phyloP scores from a whole-genome alignment of 225 moss, liverwort and hornwort genomes.

The Antitrichia curtipendula region DNA sequence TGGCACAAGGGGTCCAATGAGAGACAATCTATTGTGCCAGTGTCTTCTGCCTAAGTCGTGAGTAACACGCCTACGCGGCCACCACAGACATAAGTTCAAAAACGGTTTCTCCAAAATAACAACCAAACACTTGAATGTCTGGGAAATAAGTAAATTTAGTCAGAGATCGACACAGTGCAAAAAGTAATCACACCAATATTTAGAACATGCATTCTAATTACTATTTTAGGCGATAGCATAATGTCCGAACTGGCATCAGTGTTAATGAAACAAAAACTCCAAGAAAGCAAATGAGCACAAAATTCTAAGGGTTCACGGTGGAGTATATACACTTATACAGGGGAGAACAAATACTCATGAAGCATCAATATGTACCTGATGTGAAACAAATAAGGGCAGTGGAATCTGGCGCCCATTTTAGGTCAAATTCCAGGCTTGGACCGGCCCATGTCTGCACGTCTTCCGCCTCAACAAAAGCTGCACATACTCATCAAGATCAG shows the following conservation, averaged over 20 bases:
- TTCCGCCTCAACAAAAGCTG: slow-evolving; percentile 60
- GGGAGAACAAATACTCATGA: background rate
- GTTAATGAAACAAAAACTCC: background rate
- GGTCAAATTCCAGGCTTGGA: slow-evolving; percentile 21
- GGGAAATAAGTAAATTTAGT: background rate
- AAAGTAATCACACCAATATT: background rate
- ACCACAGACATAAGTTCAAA: background rate
- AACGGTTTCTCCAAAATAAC: background rate
- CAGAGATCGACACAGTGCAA: background rate
- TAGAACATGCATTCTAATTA: background rate
- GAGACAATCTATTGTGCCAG: background rate
- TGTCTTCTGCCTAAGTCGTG: background rate
- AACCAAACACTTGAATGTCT: background rate
- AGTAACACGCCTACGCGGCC: background rate
- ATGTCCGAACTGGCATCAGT: background rate
- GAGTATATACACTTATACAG: background rate
- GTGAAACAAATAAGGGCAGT: slow-evolving; percentile 94
- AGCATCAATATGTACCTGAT: slow-evolving; percentile 44
- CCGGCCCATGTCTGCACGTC: slow-evolving; percentile 37
- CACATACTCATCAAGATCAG: slow-evolving; percentile 5
- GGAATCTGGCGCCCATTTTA: slow-evolving; percentile 45
- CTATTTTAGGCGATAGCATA: background rate
- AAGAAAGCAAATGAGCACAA: background rate
- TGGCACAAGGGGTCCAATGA: background rate
- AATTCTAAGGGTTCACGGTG: background rate